Evolutionary conservation across 768 basidiomycete species (phyloP), one percentile per base, ranked within the genome.

Genomic region (Lentinula boryana): DNA sequence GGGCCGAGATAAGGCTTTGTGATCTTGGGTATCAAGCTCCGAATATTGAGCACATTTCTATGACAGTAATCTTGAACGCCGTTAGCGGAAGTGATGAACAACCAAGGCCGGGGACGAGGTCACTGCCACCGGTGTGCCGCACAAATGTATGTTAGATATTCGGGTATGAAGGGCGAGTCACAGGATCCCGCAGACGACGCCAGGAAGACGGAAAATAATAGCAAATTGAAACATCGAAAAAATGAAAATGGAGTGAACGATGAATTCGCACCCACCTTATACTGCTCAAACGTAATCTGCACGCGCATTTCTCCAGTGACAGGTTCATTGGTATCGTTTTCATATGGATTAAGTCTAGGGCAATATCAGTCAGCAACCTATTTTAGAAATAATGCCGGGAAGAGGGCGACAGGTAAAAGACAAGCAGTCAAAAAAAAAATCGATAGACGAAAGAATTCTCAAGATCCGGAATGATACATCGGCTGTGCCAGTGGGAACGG

Each of bases 251-350:
- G 21, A 12, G n/a, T 48, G 21, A 23, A 48, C 46, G 9, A 21
- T n/a, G 46, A 23, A 27, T 48, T 16, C 5, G 35, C 5, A 78
- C 84, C 67, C 69, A 94, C 93, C 81, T 94, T 89, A 79, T 82
- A 85, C 63, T 92, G 91, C 71, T 95, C 92, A 70, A 93, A 98
- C 36, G 93, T 94, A 63, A 96, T 86, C 75, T 98, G 96, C 3
- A 98, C 81, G 69, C 93, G 88, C 73, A 98, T 91, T 72, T 98
- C 95, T 23, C 96, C 96, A 56, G 86, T 92, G 59, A 98, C 89
- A 49, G 81, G 71, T 75, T 97, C 94, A 68, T 85, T 83, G 69
- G 23, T 5, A 40, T 60, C 58, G 46, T 49, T 58, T 58, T 91
- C 90, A 64, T 84, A 84, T 31, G 92, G 85, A 46, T 78, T 79